phyloP scores from a whole-genome alignment of 352 stramenopile genomes.

The Phytopythium cucurbitacearum region DNA sequence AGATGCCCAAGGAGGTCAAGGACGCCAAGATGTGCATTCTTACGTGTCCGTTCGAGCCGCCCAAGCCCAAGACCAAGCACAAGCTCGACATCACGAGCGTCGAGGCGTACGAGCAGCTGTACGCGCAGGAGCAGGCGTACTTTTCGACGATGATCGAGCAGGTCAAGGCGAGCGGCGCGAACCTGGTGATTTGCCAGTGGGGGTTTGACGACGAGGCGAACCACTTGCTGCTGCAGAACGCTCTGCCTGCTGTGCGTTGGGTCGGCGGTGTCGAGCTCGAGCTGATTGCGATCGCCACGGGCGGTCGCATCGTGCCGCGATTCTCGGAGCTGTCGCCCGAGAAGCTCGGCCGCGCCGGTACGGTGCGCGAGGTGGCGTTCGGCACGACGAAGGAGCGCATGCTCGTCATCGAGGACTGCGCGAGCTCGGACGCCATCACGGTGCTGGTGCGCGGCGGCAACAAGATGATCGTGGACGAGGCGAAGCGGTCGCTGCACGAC shows the following conservation, averaged over 20 bases:
- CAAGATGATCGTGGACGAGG: slow-evolving; percentile 99
- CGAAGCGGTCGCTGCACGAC: slow-evolving; percentile 99
- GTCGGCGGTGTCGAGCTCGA: slow-evolving; percentile 99
- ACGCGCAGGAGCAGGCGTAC: slow-evolving; percentile 98
- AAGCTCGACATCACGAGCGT: slow-evolving; percentile 99
- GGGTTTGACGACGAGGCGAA: slow-evolving; percentile 99
- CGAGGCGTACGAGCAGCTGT: slow-evolving; percentile 97
- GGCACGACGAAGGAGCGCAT: slow-evolving; percentile 98
- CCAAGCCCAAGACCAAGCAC: slow-evolving; percentile 99
- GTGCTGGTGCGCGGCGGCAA: slow-evolving; percentile 98
- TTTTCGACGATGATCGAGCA: slow-evolving; percentile 99
- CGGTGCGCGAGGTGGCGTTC: slow-evolving; percentile 96
- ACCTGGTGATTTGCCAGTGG: slow-evolving; percentile 99
- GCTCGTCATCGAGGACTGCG: slow-evolving; percentile 98
- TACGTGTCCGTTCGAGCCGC: slow-evolving; percentile 98
- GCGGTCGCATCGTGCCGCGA: slow-evolving; percentile 97
- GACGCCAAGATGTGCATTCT: slow-evolving; percentile 99
- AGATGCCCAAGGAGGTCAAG: slow-evolving; percentile 98
- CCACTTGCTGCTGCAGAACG: slow-evolving; percentile 97
- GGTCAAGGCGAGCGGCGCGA: slow-evolving; percentile 98
- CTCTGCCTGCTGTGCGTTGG: slow-evolving; percentile 97
- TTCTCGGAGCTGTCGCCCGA: slow-evolving; percentile 96
- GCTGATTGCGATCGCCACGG: slow-evolving; percentile 99
- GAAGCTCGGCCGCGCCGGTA: slow-evolving; percentile 95
- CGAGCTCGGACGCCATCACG: slow-evolving; percentile 97